Evolutionary conservation across 768 basidiomycete genomes (phyloP).

Genomic region (Tephrocybe sp.): DNA sequence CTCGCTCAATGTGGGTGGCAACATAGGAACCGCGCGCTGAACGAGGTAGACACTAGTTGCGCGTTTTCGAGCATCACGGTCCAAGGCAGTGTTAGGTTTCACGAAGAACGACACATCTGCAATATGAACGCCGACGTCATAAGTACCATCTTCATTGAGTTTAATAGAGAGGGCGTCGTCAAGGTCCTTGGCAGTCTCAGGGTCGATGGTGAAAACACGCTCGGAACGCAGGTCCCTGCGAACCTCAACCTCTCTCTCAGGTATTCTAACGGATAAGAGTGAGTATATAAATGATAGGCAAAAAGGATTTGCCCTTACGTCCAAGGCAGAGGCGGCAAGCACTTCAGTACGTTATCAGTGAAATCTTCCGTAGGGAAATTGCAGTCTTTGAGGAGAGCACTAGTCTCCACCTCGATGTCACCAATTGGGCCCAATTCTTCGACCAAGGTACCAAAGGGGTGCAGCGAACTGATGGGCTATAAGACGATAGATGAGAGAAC

Average conservation of each 20-base stretch:
- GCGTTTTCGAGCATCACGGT: conserved; percentile 96
- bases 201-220: conserved; percentile 93
- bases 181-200: conserved; percentile 83
- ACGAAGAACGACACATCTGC: conserved; percentile 96
- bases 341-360: conserved; percentile 91
- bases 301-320: conserved; percentile 48
- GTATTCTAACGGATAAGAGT: conserved; percentile 53
- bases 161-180: conserved; percentile 95
- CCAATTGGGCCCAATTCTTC: conserved; percentile 98
- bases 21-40: conserved; percentile 95
- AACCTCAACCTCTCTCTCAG: conserved; percentile 83
- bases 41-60: conserved; percentile 97
- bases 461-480: conserved; percentile 91
- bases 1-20: conserved; percentile 91
- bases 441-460: conserved; percentile 97
- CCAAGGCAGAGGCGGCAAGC: conserved; percentile 95
- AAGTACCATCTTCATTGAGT: conserved; percentile 88
- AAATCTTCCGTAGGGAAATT: conserved; percentile 99
- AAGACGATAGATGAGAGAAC: conserved; percentile 20
- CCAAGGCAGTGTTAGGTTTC: conserved; percentile 93
- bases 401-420: conserved; percentile 98
- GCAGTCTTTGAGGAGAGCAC: conserved; percentile 96
- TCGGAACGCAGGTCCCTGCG: conserved; percentile 87
- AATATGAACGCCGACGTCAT: conserved; percentile 92
- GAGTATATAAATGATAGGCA: background rate